Evolutionary conservation across 768 basidiomycete genomes (phyloP).

Genomic region (Asterophora parasitica): DNA sequence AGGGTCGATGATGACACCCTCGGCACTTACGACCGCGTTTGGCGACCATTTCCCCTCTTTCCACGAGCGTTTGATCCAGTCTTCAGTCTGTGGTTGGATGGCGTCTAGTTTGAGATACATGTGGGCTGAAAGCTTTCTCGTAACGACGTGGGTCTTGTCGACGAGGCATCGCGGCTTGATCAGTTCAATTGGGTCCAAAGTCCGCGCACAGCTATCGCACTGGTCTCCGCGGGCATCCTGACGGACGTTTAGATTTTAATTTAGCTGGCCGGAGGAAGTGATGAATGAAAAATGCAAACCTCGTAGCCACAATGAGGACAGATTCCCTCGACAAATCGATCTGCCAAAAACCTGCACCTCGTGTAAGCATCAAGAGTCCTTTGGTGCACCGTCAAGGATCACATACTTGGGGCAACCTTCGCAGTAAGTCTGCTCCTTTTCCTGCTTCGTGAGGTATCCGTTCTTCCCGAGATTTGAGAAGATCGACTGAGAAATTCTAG

Average conservation of each 20-base stretch:
- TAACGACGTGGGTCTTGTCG: conserved; percentile 72
- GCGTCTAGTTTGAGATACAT: conserved; percentile 87
- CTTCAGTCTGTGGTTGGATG: conserved; percentile 77
- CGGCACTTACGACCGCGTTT: conserved; percentile 84
- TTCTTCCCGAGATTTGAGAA: conserved; percentile 82
- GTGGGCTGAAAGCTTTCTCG: conserved; percentile 75
- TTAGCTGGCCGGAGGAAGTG: background rate
- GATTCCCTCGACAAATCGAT: conserved; percentile 96
- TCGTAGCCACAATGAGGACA: conserved; percentile 92
- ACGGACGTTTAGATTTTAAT: background rate
- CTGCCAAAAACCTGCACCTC: conserved; percentile 76
- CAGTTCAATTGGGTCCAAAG: conserved; percentile 89
- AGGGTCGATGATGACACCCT: conserved; percentile 86
- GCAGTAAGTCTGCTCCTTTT: conserved; percentile 92
- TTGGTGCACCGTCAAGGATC: background rate
- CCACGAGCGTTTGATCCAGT: conserved; percentile 81
- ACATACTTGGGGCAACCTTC: conserved; percentile 81
- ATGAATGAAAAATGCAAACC: conserved; percentile 32
- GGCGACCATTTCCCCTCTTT: conserved; percentile 87
- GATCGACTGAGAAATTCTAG: conserved; percentile 86
- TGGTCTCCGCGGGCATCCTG: conserved; percentile 98
- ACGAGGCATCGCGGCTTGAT: conserved; percentile 93
- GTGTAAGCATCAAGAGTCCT: background rate
- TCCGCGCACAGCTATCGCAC: conserved; percentile 90
- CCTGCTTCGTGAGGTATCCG: conserved; percentile 71